Evolutionary conservation across 169 alveolate species (phyloP), one percentile per base, ranked within the genome.

Genomic region (Plasmodium vinckei): DNA sequence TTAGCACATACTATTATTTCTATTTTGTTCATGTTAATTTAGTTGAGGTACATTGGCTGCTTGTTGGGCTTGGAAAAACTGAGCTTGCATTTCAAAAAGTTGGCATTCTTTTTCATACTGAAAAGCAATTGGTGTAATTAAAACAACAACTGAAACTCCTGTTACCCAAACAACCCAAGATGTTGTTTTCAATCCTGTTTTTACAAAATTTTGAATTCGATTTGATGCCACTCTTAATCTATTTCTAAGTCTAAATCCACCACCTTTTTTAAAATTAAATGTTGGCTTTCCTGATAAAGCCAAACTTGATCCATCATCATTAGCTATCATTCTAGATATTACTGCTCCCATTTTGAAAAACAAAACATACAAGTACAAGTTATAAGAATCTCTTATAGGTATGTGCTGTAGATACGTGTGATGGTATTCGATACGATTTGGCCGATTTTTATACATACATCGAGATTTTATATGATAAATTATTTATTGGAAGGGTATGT

Each of bases 41-140:
- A 93, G 90, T 46, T 92, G 72, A 9, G 96, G 96, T 9, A 87
- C 95, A 19, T 87, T 87, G n/a, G 95, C 95, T 25, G 95, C 93
- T 65, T 93, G 96, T 56, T 93, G 96, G 2, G 96, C 94, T 68
- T 93, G 96, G 47, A 93, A 67, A 42, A 93, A 64, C 84, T 93
- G 96, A 6, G 93, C 95, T 47, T 93, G 96, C 93, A 93, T 92
- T 57, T 93, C 96, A 49, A 93, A 92, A 12, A 93, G 67, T 53
- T 93, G 96, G 44, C 96, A 93, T 61, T 93, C 96, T 87, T 92
- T 91, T 73, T 93, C 96, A 87, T 93, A 93, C 70, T 93, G 96
- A 75, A 93, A 93, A 39, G 93, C 91, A 47, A 93, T 94, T 9
- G 96, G 96, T n/a, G 95, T 94, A 23, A 93, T 71, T 42, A 93